Conservation (phyloP, 352 stramenopile genomes). For the Phytophthora fragariaefolia region DNA sequence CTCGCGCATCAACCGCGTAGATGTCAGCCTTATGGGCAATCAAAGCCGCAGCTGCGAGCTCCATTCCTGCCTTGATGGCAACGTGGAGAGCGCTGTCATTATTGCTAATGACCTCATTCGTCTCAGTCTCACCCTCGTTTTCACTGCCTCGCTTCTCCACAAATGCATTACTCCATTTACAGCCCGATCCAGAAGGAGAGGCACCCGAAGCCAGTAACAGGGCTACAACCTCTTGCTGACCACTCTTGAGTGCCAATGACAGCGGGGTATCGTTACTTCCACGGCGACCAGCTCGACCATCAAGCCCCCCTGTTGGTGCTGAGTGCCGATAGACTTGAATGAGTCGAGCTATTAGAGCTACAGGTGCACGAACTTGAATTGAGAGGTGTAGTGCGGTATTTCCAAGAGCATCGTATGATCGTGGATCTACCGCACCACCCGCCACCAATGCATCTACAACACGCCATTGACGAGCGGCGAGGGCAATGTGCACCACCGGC, state of each 20-base stretch:
- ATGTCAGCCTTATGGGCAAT: constrained; percentile 57
- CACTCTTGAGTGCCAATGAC: constrained; percentile 60
- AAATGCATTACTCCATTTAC: constrained; percentile 39
- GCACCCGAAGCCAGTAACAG: constrained; percentile 52
- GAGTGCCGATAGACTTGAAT: constrained; percentile 55
- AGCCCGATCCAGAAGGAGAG: constrained; percentile 31
- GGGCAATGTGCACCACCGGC: constrained; percentile 62
- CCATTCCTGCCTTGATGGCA: constrained; percentile 61
- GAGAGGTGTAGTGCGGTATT: constrained; percentile 70
- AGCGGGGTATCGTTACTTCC: constrained; percentile 63
- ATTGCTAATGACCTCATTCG: constrained; percentile 26
- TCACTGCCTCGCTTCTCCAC: constrained; percentile 21
- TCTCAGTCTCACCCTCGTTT: constrained; percentile 12
- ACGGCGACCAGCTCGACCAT: constrained; percentile 34
- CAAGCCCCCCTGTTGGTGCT: constrained; percentile 31
- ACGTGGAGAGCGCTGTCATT: constrained; percentile 61
- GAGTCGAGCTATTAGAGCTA: constrained; percentile 46
- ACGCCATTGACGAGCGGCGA: constrained; percentile 67
- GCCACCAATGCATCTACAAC: constrained; percentile 62
- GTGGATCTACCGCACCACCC: constrained; percentile 50
- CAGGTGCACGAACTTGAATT: constrained; percentile 66
- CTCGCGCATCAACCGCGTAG: constrained; percentile 45
- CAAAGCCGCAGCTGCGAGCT: constrained; percentile 48
- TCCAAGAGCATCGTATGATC: constrained; percentile 49
- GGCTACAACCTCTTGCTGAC: constrained; percentile 60